Base-by-base conservation (phyloP, 495 filamentous ascomycete genomes). In the Elasticomyces elasticus region DNA sequence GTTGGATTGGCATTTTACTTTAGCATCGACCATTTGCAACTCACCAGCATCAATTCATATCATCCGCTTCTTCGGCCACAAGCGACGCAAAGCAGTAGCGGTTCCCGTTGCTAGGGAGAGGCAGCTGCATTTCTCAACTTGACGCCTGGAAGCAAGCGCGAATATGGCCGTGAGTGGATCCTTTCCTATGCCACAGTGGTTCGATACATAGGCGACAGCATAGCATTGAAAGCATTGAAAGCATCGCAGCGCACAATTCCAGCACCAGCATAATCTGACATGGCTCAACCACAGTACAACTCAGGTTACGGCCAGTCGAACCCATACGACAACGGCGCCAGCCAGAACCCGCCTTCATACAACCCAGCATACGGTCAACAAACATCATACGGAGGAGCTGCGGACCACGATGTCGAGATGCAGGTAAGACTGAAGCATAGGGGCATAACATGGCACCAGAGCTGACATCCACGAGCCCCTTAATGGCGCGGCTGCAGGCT, bases 301-400 rank as follows among this genome's bases (percentile, higher is more conserved):
- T 51, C 51, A 22, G 62, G 72, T 56, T 80, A 83, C 68, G 80
- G 80, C 70, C 72, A 79, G 56, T 74, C 74, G 61, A 82, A 84
- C 66, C 79, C 82, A 4, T 86, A 84, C 58, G 73, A 69, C 68
- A 79, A 54, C 68, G 71, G 54, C 62, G 64, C 65, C 53, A 28
- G 51, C 56, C 61, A 52, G 41, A 51, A 54, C 37, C 64, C 68
- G 50, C 72, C 58, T 62, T 56, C 50, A 60, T 63, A 66, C 58
- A 70, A 49, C 45, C 45, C 45, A 20, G 45, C 45, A 23, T 40
- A 41, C 37, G 43, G 20, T 25, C 41, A 52, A 43, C 40, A 35
- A 48, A 10, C 26, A 54, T 11, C 19, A n/a, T 54, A 54, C 31
- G 41, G 41, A 28, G 19, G 45, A 11, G 41, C 23, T 12, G 13